Evolutionary conservation across 2,329 filamentous ascomycete genomes (phyloP).

Genomic region (Talaromyces pinophilus): DNA sequence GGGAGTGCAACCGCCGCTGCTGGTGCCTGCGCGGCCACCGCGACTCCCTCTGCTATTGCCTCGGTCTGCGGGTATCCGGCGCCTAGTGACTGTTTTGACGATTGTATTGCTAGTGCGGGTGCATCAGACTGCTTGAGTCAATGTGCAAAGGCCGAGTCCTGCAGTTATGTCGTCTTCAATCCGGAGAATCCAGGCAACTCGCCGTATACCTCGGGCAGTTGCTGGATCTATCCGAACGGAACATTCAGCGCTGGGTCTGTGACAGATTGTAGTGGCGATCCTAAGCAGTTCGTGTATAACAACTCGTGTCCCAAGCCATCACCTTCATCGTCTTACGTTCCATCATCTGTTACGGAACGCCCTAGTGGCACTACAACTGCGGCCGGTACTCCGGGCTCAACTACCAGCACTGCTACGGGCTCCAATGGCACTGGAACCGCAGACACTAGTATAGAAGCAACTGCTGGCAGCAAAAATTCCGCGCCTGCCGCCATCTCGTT

Average conservation of each 20-base stretch:
- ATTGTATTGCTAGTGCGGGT: conserved; percentile 21
- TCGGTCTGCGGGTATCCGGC: conserved; percentile 35
- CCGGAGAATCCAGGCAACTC: not conserved
- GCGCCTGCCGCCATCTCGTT: not conserved
- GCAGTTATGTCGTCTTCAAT: not conserved
- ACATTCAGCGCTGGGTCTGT: not conserved
- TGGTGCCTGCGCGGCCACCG: conserved; percentile 32
- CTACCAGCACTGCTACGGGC: not conserved
- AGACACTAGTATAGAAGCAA: not conserved
- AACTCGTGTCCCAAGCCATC: not conserved
- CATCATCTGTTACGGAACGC: not conserved
- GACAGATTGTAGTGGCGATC: not conserved
- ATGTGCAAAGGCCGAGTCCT: not conserved
- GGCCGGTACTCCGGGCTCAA: not conserved
- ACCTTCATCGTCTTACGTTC: not conserved
- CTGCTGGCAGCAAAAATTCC: not conserved
- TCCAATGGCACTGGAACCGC: not conserved
- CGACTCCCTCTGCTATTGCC: conserved; percentile 34
- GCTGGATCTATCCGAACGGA: not conserved
- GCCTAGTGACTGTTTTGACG: conserved; percentile 30
- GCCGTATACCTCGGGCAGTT: not conserved
- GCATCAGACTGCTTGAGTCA: not conserved
- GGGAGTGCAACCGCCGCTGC: not conserved
- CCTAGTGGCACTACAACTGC: not conserved
- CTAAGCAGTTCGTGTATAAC: not conserved